These are phyloP conservation scores for Hypomyces rosellus DNA, from an alignment of 2,329 filamentous ascomycete genomes.

Conservation along the genomic window DNA sequence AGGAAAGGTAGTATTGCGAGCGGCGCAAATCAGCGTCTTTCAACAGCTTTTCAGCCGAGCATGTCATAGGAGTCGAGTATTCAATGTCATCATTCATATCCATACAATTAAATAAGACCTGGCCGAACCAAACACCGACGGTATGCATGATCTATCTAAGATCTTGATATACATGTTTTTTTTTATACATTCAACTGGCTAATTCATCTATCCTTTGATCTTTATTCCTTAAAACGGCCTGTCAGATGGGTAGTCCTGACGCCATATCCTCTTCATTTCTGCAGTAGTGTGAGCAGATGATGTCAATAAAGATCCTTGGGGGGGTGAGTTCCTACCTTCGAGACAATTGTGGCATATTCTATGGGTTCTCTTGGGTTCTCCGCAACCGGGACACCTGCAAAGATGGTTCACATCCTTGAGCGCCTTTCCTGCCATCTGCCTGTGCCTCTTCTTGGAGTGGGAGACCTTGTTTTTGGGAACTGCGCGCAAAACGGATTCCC, in stretches of 20 bases:
- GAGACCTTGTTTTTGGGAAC: constrained; percentile 99
- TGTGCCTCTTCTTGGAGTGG: constrained; percentile 87
- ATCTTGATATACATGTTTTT: constrained; percentile 26
- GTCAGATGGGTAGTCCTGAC: constrained; percentile 30
- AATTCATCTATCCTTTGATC: background rate
- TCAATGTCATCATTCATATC: constrained; percentile 9
- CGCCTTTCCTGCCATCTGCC: constrained; percentile 93
- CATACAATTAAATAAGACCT: constrained; percentile 20
- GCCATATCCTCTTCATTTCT: constrained; percentile 44
- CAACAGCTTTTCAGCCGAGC: no score
- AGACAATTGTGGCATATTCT: constrained; percentile 83
- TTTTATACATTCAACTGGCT: constrained; percentile 16
- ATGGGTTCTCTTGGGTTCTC: constrained; percentile 81
- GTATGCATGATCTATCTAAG: constrained; percentile 26
- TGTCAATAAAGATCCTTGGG: background rate
- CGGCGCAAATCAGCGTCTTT: no score
- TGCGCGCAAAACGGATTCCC: constrained; percentile 85
- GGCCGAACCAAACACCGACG: constrained; percentile 27
- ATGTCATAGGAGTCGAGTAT: background rate
- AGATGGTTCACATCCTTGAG: constrained; percentile 83
- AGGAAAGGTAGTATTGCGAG: no score
- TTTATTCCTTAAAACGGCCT: constrained; percentile 23
- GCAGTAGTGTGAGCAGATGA: background rate
- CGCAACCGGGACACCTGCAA: constrained; percentile 86
- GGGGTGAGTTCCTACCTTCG: constrained; percentile 52